Evolutionary conservation across 169 alveolate species (phyloP), one percentile per base, ranked within the genome.

Genomic region (Eimeria zaria): DNA sequence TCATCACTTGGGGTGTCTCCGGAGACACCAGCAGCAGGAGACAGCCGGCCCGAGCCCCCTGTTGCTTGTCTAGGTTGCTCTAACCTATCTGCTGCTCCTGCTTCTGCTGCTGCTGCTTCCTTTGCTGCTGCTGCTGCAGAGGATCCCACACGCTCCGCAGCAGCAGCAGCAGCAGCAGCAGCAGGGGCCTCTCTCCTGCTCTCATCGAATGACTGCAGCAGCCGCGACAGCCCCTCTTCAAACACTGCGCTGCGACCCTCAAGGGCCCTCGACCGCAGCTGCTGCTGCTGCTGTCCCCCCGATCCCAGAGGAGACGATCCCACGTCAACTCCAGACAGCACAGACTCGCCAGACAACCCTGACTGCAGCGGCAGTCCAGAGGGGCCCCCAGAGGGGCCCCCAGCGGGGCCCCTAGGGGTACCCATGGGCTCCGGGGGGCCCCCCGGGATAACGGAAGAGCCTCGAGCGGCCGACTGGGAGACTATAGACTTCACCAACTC

Each of bases 81-180:
- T 18, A 8, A 22, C 27, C 14, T 44, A 44, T 24, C 36, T 27
- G 41, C 48, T 12, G 83, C 83, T 71, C 16, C 83, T n/a, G 83
- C 48, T 71, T 12, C 33, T 74, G 85, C 85, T 36, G 85, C 85
- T 74, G 85, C 51, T 74, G 55, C 78, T 2, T 67, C 27, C 41
- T 18, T 18, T 62, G 74, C 74, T 62, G 6, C 74, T n/a, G 16
- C 27, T 18, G 74, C 74, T 62, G 74, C 74, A 22, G 74, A 8
- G 6, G 74, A 62, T 6, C 30, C 74, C 9, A 27, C 9, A n/a
- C 30, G 39, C 27, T n/a, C n/a, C 6, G 9, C 27, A 11, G 74
- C 39, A 62, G 78, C 78, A 20, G 78, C 78, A 67, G 78, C 78
- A 67, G 78, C 78, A 67, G 51, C 30, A 74, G 85, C 85, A 74